phyloP scores from a whole-genome alignment of 352 stramenopile species.

The Elongisporangium undulatum region DNA sequence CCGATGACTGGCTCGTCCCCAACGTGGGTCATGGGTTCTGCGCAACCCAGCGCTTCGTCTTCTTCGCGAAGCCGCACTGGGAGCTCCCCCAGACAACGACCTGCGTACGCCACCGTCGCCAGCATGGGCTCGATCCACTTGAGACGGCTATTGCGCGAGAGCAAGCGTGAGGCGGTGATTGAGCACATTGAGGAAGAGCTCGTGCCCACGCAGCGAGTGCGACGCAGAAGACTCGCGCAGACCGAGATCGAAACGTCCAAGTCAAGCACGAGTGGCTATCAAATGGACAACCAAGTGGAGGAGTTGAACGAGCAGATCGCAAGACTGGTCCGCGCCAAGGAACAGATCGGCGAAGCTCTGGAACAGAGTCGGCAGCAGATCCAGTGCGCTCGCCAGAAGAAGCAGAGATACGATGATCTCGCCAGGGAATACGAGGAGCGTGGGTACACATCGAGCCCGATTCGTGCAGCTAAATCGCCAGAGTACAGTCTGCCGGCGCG shows the following conservation, averaged over 20 bases:
- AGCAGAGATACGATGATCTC: slow-evolving; percentile 26
- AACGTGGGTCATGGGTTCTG: not conserved
- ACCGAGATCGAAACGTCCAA: slow-evolving; percentile 11
- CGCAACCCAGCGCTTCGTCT: not conserved
- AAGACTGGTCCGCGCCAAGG: slow-evolving; percentile 27
- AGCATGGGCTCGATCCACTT: not conserved
- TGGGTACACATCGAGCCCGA: slow-evolving; percentile 12
- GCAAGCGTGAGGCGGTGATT: not conserved
- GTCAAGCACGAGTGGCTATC: not conserved
- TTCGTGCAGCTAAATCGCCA: not conserved
- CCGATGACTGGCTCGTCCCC: not conserved
- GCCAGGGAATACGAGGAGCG: slow-evolving; percentile 23
- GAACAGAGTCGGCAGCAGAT: slow-evolving; percentile 33
- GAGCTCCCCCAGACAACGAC: not conserved
- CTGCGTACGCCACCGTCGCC: not conserved
- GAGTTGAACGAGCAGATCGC: slow-evolving; percentile 38
- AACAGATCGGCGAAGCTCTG: slow-evolving; percentile 29
- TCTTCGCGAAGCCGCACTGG: not conserved
- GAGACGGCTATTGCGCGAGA: not conserved
- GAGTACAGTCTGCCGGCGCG: not conserved
- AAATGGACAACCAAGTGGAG: slow-evolving; percentile 21
- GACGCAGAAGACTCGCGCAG: slow-evolving; percentile 3
- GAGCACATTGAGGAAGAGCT: not conserved
- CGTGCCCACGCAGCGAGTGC: not conserved
- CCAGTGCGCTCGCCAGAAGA: slow-evolving; percentile 18